phyloP scores from a whole-genome alignment of 805 yeast genomes.

The Jamesozyma rosinii region DNA sequence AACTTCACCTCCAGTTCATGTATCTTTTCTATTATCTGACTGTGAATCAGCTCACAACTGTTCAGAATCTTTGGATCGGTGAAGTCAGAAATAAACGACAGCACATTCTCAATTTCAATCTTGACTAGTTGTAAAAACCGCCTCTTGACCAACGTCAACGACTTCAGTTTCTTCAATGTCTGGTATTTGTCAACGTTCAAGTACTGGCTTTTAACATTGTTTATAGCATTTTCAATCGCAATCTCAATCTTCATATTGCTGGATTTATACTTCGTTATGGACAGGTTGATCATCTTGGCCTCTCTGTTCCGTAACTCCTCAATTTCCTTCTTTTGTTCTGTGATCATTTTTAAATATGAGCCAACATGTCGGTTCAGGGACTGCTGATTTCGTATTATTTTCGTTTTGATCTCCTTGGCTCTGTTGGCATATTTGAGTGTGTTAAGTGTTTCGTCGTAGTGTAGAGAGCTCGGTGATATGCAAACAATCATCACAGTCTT shows the following conservation, averaged over 20 bases:
- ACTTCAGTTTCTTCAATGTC: conserved; percentile 34
- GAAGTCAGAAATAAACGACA: conserved; percentile 15
- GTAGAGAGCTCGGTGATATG: conserved; percentile 74
- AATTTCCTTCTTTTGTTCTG: conserved; percentile 69
- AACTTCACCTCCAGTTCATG: conserved; percentile 43
- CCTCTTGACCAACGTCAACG: conserved; percentile 33
- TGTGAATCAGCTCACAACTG: conserved; percentile 19
- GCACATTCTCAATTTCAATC: conserved; percentile 31
- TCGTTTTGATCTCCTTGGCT: conserved; percentile 84
- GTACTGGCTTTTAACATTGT: conserved; percentile 35
- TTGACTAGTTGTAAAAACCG: conserved; percentile 36
- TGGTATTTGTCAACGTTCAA: conserved; percentile 36
- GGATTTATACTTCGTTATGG: conserved; percentile 30
- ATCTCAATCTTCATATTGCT: conserved; percentile 34
- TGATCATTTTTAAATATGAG: conserved; percentile 72
- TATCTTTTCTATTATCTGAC: conserved; percentile 38
- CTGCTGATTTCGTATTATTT: conserved; percentile 61
- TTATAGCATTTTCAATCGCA: conserved; percentile 36
- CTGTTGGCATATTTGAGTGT: conserved; percentile 86
- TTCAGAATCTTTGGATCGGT: conserved; percentile 16
- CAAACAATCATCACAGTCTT: conserved; percentile 95
- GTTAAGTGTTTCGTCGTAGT: conserved; percentile 88
- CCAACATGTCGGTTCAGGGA: conserved; percentile 77
- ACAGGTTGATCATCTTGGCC: conserved; percentile 33
- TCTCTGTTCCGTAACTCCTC: conserved; percentile 56